These are phyloP conservation scores for Cryphonectria carpinicola DNA, from an alignment of 2,329 filamentous ascomycete genomes.

Conservation along the genomic window DNA sequence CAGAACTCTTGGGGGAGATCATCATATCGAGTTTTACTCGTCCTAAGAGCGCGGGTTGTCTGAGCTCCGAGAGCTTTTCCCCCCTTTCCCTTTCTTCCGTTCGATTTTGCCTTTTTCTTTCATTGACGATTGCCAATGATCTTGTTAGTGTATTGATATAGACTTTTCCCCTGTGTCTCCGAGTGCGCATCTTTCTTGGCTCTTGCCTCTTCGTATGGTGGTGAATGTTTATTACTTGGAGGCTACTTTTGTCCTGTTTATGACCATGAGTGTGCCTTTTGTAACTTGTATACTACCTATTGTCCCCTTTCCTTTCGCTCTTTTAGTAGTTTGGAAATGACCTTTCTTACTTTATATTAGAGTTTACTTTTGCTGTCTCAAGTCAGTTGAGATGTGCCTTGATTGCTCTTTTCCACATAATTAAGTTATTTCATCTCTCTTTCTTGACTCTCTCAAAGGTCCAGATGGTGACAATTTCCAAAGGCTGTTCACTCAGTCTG, in stretches of 20 bases:
- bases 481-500: too few relatives aligned
- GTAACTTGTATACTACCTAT: background rate
- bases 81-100: background rate
- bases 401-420: background rate
- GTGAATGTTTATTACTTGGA: background rate
- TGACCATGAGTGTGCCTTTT: background rate
- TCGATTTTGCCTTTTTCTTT: background rate
- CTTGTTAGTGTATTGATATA: background rate
- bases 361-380: background rate
- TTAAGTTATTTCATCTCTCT: background rate
- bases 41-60: constrained; percentile 9
- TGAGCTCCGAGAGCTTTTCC: background rate
- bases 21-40: background rate
- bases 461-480: too few relatives aligned
- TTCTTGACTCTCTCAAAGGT: background rate
- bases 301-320: background rate
- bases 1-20: background rate
- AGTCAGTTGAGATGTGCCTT: background rate
- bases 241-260: background rate
- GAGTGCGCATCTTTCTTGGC: background rate
- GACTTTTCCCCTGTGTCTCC: background rate
- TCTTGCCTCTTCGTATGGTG: background rate
- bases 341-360: background rate
- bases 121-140: background rate
- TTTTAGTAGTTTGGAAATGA: background rate